Percentiles rank a stretch among this genome's conserved stretches.
phyloP scores from a whole-genome alignment of 495 filamentous ascomycete genomes.

The Thermothielavioides terrestris region DNA sequence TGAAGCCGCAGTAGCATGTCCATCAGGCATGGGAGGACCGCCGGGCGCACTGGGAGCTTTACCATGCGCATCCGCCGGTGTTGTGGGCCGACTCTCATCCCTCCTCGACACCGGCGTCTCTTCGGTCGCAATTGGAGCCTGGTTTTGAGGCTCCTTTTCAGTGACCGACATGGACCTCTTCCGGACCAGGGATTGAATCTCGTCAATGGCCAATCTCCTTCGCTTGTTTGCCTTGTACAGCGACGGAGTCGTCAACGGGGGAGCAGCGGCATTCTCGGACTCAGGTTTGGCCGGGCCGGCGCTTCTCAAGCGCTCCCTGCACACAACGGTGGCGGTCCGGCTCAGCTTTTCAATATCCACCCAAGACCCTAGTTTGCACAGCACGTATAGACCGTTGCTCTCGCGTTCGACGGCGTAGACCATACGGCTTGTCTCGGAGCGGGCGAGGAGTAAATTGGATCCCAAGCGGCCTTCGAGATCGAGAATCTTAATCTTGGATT shows the following conservation, averaged over 20 bases:
- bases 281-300: constrained; percentile 3
- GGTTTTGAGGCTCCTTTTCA: constrained; percentile 25
- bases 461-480: constrained; percentile 48
- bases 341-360: constrained; percentile 47
- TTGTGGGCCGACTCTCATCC: not conserved
- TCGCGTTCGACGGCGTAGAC: constrained; percentile 70
- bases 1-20: not conserved
- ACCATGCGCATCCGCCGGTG: not conserved
- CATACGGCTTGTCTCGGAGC: constrained; percentile 47
- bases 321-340: constrained; percentile 33
- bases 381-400: constrained; percentile 53
- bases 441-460: constrained; percentile 57
- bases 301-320: constrained; percentile 18
- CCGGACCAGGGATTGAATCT: constrained; percentile 34
- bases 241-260: constrained; percentile 27
- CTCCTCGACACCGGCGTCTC: constrained; percentile 1
- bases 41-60: not conserved
- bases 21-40: not conserved
- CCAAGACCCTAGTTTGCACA: constrained; percentile 62
- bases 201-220: constrained; percentile 44
- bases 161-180: constrained; percentile 21
- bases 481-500: constrained; percentile 52
- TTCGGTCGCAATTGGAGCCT: not conserved
- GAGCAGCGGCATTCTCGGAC: constrained; percentile 2
- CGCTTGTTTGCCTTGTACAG: constrained; percentile 40